Conservation (phyloP, 805 yeast genomes). For the Myxozyma lipomycoides region DNA sequence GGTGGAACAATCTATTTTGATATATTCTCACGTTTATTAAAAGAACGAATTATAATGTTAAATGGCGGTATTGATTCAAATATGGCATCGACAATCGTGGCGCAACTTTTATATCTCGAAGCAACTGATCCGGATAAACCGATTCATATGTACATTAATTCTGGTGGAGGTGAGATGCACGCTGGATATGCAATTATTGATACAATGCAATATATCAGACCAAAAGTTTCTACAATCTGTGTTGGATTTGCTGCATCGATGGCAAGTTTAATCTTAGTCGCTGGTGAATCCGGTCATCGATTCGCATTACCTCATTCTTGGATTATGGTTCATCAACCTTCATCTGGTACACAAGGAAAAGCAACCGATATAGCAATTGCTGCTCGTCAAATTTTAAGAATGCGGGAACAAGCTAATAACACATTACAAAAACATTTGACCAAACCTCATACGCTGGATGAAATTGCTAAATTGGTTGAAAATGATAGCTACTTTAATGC, state of each 20-base stretch:
- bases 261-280: slow-evolving; percentile 36
- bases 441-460: slow-evolving; percentile 16
- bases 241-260: slow-evolving; percentile 39
- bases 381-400: slow-evolving; percentile 37
- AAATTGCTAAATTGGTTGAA: slow-evolving; percentile 27
- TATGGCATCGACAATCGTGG: slow-evolving; percentile 32
- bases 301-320: slow-evolving; percentile 37
- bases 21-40: slow-evolving; percentile 28
- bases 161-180: slow-evolving; percentile 39
- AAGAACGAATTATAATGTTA: slow-evolving; percentile 34
- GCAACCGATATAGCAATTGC: slow-evolving; percentile 37
- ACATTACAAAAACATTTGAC: slow-evolving; percentile 35
- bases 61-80: slow-evolving; percentile 33
- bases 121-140: slow-evolving; percentile 27
- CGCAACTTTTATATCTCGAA: slow-evolving; percentile 32
- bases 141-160: slow-evolving; percentile 33
- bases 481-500: slow-evolving; percentile 33
- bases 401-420: slow-evolving; percentile 34
- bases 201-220: slow-evolving; percentile 38
- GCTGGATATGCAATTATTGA: slow-evolving; percentile 39
- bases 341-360: slow-evolving; percentile 32
- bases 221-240: slow-evolving; percentile 39
- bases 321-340: slow-evolving; percentile 40
- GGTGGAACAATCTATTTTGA: slow-evolving; percentile 25
- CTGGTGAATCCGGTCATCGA: slow-evolving; percentile 35